Conservation (phyloP, 768 basidiomycete genomes). For the Serpula lacrymans region DNA sequence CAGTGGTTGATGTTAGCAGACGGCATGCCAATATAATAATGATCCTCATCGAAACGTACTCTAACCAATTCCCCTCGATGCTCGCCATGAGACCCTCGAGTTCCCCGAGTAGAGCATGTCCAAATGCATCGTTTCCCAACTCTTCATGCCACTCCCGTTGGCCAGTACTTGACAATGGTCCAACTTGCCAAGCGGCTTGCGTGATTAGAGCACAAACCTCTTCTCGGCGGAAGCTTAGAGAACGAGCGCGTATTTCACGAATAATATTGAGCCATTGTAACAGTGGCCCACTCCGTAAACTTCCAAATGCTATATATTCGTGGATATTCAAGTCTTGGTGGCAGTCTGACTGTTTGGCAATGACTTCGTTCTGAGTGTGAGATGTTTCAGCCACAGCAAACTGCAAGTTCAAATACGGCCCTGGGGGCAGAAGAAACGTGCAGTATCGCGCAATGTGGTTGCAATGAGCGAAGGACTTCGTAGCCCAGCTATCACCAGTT, state of each 20-base stretch:
- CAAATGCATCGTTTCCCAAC: constrained; percentile 27
- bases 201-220: constrained; percentile 37
- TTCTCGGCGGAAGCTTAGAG: constrained; percentile 30
- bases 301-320: constrained; percentile 38
- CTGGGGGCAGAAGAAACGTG: constrained; percentile 24
- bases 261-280: constrained; percentile 48
- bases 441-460: constrained; percentile 21
- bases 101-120: constrained; percentile 27
- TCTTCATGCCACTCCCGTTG: constrained; percentile 35
- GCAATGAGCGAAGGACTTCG: constrained; percentile 10
- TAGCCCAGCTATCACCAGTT: constrained; percentile 8
- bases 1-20: constrained; percentile 23
- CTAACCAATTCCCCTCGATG: constrained; percentile 36
- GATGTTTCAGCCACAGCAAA: constrained; percentile 28
- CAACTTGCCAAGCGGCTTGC: constrained; percentile 40
- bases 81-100: constrained; percentile 25
- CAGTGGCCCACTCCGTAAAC: constrained; percentile 35
- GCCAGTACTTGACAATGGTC: constrained; percentile 15
- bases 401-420: constrained; percentile 28
- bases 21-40: constrained; percentile 29
- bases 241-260: constrained; percentile 32
- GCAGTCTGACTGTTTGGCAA: constrained; percentile 36
- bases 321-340: constrained; percentile 34
- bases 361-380: constrained; percentile 36
- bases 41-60: constrained; percentile 24